Evolutionary conservation across 495 filamentous ascomycete genomes (phyloP), one percentile per base, ranked within the genome.

Genomic region (Neurospora intermedia): DNA sequence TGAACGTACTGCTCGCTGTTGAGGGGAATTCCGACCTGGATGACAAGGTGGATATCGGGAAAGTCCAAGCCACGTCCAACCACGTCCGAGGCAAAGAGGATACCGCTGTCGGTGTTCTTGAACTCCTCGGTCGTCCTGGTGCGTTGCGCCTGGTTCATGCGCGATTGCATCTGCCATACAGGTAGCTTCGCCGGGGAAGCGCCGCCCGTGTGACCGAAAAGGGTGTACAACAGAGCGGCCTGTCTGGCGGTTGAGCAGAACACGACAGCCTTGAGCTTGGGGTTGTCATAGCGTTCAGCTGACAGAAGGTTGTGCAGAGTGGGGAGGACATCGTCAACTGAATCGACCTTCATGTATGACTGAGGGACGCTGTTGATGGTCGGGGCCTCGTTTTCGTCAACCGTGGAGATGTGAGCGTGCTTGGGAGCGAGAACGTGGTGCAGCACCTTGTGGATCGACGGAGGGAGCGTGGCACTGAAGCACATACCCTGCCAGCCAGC

Each of bases 201-300:
- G 88, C 79, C 76, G 93, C 79, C 77, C 91, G 95, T 75, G 93
- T 90, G 79, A 92, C 93, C 79, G 91, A 81, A 81, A 45, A 81
- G 20, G 43, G 79, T 76, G 73, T 81, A 81, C 70, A 97, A 89
- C 90, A 96, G 96, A 84, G 94, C 95, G 79, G 97, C 95, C 91
- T 98, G 97, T 86, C 96, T 89, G 78, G 95, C 92, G 77, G 95
- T 98, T 87, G 97, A 97, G 87, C 94, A 96, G 91, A 98, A 98
- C 85, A 97, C 95, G 82, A 98, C 92, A 74, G 96, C 95, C 84
- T 81, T 81, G 73, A 81, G 76, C 7, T 69, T 66, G 31, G 96
- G 93, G 77, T 94, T 97, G 84, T 76, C 97, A 80, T 96, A 91
- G 43, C 91, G 96, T 86, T 98, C 96, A 86, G 97, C 97, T 70